Conservation (phyloP, 495 filamentous ascomycete genomes). For the Massariosphaeria phaeospora region DNA sequence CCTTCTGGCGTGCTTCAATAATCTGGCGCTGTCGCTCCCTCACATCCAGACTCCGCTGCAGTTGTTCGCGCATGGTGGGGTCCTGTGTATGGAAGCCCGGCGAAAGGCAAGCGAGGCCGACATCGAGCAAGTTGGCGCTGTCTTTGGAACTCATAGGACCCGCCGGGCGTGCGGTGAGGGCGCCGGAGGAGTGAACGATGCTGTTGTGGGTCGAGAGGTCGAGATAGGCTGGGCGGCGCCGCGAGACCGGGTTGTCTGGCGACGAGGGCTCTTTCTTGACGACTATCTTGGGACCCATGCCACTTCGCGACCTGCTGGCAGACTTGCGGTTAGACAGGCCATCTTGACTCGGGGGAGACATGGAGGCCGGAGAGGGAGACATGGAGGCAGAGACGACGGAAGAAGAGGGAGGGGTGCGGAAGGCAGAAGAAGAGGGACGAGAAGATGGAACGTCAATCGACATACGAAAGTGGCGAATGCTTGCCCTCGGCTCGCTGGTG, state of each 20-base stretch:
- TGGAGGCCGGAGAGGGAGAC: conserved; percentile 10
- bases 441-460: conserved; percentile 23
- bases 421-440: conserved; percentile 4
- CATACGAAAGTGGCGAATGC: conserved; percentile 54
- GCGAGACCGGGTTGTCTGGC: conserved; percentile 65
- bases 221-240: conserved; percentile 82
- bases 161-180: conserved; percentile 57
- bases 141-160: conserved; percentile 78
- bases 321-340: conserved; percentile 20
- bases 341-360: conserved; percentile 27
- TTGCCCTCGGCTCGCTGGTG: conserved; percentile 44
- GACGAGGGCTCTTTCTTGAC: conserved; percentile 94
- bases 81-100: conserved; percentile 95
- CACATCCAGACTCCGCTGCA: conserved; percentile 89
- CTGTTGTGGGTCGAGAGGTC: conserved; percentile 63
- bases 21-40: conserved; percentile 91
- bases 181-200: conserved; percentile 43
- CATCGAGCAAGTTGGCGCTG: conserved; percentile 72
- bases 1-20: conserved; percentile 87
- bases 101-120: conserved; percentile 89
- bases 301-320: conserved; percentile 36
- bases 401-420: conserved; percentile 2
- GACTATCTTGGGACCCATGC: conserved; percentile 62
- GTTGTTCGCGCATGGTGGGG: conserved; percentile 90
- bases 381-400: conserved; percentile 2